Conservation (phyloP, 2,329 filamentous ascomycete genomes). For the Diaporthe ilicicola region DNA sequence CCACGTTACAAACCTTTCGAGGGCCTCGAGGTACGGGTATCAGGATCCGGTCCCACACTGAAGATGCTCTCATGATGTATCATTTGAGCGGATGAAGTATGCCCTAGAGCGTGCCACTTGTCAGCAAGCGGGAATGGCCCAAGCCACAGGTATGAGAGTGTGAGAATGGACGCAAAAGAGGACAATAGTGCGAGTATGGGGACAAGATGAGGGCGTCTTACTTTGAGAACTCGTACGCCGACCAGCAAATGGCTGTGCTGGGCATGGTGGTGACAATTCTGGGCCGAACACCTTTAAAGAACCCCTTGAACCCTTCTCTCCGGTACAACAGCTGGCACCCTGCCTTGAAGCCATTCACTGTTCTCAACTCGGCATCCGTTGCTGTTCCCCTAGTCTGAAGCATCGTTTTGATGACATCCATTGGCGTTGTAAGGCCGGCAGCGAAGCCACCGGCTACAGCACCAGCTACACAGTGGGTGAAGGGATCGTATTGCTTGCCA, state of each 20-base stretch:
- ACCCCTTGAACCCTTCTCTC: conserved; percentile 85
- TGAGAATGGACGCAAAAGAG: conserved; percentile 30
- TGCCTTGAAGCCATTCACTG: conserved; percentile 82
- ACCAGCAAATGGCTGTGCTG: conserved; percentile 99
- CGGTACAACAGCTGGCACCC: conserved; percentile 84
- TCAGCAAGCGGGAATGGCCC: conserved; percentile 29
- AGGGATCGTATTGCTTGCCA: conserved; percentile 83
- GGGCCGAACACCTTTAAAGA: conserved; percentile 92
- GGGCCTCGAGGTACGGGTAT: conserved; percentile 40
- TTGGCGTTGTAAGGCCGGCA: conserved; percentile 90
- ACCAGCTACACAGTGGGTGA: conserved; percentile 92
- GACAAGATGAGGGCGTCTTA: conserved; percentile 47
- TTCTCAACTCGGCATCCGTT: conserved; percentile 79
- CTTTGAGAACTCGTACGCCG: conserved; percentile 75
- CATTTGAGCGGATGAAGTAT: conserved; percentile 67
- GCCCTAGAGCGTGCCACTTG: conserved; percentile 50
- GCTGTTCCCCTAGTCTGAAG: conserved; percentile 90
- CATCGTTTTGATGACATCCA: conserved; percentile 98
- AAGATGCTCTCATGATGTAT: conserved; percentile 43
- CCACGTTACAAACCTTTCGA: neutral
- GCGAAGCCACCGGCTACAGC: conserved; percentile 93
- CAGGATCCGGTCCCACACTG: neutral
- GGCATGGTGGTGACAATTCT: conserved; percentile 97
- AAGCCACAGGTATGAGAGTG: neutral
- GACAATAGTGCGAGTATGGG: neutral